Conservation (phyloP, 1,139 yeast genomes). For the Zygosaccharomyces sapae region DNA sequence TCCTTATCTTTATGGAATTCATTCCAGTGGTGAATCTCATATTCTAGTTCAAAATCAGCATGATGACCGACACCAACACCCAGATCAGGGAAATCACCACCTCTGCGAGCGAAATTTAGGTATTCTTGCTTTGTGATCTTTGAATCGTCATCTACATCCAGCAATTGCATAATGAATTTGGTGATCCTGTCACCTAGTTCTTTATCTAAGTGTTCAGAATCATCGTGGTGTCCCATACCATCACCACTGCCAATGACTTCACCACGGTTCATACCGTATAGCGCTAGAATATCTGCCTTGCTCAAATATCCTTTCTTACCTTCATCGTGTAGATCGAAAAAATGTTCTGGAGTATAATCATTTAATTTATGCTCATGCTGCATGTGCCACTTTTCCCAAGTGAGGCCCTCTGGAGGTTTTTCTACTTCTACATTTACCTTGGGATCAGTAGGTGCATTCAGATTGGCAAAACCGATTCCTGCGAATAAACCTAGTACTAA, state of each 20-base stretch:
- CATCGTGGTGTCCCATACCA: constrained; percentile 78
- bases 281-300: constrained; percentile 62
- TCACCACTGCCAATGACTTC: constrained; percentile 82
- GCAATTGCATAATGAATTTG: constrained; percentile 48
- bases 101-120: constrained; percentile 54
- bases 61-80: constrained; percentile 96
- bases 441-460: constrained; percentile 11
- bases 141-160: constrained; percentile 69
- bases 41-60: constrained; percentile 88
- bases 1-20: constrained; percentile 75
- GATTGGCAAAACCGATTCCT: constrained; percentile 4
- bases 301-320: constrained; percentile 52
- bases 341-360: constrained; percentile 65
- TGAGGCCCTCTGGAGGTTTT: constrained; percentile 46
- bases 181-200: constrained; percentile 56
- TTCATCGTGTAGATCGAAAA: constrained; percentile 77
- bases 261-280: constrained; percentile 74
- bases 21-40: constrained; percentile 93
- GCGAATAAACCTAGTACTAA: constrained; percentile 1
- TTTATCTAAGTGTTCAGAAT: constrained; percentile 53
- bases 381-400: constrained; percentile 93
- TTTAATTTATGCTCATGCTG: constrained; percentile 77
- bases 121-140: constrained; percentile 66
- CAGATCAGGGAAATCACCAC: constrained; percentile 82
- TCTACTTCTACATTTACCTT: constrained; percentile 34